phyloP scores from a whole-genome alignment of 1,139 yeast genomes.

The Kodamaea derodonti region DNA sequence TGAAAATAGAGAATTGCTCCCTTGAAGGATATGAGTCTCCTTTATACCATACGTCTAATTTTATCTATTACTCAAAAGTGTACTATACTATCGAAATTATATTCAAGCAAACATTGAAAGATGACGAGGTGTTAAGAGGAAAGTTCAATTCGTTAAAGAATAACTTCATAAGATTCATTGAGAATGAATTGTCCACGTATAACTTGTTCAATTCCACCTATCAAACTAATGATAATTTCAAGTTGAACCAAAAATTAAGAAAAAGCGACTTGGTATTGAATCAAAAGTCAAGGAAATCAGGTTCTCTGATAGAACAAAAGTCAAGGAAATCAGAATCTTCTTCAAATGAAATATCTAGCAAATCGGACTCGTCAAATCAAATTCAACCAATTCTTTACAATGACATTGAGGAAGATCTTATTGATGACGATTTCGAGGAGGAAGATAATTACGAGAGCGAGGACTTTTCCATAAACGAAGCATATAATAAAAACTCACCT shows the following conservation, averaged over 20 bases:
- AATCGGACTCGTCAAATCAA: too few relatives aligned
- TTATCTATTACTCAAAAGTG: constrained; percentile 34
- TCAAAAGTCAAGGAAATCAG: too few relatives aligned
- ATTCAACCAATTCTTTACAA: constrained; percentile 4
- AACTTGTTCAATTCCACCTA: constrained; percentile 12
- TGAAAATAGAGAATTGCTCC: constrained; percentile 14
- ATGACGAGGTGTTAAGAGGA: constrained; percentile 13
- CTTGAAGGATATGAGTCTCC: constrained; percentile 5
- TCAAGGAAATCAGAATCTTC: too few relatives aligned
- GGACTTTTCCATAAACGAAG: constrained; percentile 8
- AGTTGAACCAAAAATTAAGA: constrained; percentile 13
- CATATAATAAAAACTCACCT: constrained; percentile 20
- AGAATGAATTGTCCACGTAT: constrained; percentile 24
- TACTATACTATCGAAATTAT: constrained; percentile 28
- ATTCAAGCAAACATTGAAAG: constrained; percentile 20
- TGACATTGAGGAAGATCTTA: constrained; percentile 16
- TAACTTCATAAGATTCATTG: constrained; percentile 22
- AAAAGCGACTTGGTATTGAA: constrained; percentile 5
- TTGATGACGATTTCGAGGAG: constrained; percentile 14
- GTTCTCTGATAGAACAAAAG: too few relatives aligned
- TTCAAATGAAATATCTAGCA: too few relatives aligned
- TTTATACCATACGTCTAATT: constrained; percentile 24
- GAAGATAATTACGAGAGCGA: constrained; percentile 11
- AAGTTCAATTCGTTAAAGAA: constrained; percentile 22
- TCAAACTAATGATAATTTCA: constrained; percentile 15